Evolutionary conservation across 768 basidiomycete species (phyloP), one percentile per base, ranked within the genome.

Genomic region (Naganishia kalamii): DNA sequence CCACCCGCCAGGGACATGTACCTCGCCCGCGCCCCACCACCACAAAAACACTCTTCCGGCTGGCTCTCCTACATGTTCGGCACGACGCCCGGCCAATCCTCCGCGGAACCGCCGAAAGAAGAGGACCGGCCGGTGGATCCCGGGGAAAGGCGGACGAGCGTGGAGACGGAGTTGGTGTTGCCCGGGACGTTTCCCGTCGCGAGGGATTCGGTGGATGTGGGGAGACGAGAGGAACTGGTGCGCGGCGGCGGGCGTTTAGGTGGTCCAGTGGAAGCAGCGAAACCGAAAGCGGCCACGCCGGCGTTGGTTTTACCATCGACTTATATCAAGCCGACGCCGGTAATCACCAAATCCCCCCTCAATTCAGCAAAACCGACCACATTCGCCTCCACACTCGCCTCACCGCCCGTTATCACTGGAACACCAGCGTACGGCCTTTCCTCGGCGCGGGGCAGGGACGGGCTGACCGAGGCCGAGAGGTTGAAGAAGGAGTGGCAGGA

Each of bases 401-500:
- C 60, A 15, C 60, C 60, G 10, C 60, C 60, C 13, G 32, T 61
- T 10, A 61, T 61, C 30, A 61, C 60, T 3, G 60, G 60, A 3
- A 61, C 60, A 19, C 60, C 60, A 15, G 41, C 46, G 10, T 61
- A 61, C 46, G 60, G 60, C 6, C 60, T 61, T 11, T 61, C 60
- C 32, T 44, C 43, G 17, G 30, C 41, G 65, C 41, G 70, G 66
- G 51, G 66, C 48, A 35, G 65, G 44, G 52, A 65, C 40, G 70
- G 65, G 2, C 33, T 74, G 46, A 72, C 71, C 0, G 72, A 75
- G 35, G 88, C 88, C 15, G 90, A 92, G 77, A 83, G 84, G 62
- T 84, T 84, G 7, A 85, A 82, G 65, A 80, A 80, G 23, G 85
- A 84, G 27, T 86, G 93, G 2, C 89, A 91, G 0, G 82, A 81